Conservation (phyloP, 1,284 basidiomycete species). For the Ceratorhiza oryzae-sativae region DNA sequence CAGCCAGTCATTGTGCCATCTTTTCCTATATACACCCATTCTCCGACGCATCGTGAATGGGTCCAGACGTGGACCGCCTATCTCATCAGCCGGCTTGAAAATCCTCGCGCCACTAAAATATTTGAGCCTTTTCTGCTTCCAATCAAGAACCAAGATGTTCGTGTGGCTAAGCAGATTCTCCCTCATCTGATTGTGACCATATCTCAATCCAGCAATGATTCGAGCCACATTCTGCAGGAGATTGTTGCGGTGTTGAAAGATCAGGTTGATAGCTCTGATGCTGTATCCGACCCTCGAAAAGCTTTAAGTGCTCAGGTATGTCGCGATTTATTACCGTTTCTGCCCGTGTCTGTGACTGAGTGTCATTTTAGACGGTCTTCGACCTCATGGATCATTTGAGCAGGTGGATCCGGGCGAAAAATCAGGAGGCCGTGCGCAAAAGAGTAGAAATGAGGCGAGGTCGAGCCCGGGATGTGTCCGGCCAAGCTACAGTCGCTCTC, state of each 20-base stretch:
- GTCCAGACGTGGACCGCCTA: slow-evolving; percentile 88
- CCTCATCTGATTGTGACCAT: slow-evolving; percentile 93
- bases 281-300: slow-evolving; percentile 75
- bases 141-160: slow-evolving; percentile 87
- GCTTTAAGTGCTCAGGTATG: slow-evolving; percentile 85
- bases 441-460: slow-evolving; percentile 45
- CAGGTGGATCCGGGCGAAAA: slow-evolving; percentile 81
- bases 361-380: slow-evolving; percentile 77
- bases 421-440: slow-evolving; percentile 62
- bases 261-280: slow-evolving; percentile 72
- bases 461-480: slow-evolving; percentile 53
- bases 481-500: slow-evolving; percentile 51
- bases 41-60: slow-evolving; percentile 93
- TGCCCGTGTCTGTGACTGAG: neutral
- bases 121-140: slow-evolving; percentile 84
- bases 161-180: slow-evolving; percentile 87
- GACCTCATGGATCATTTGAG: slow-evolving; percentile 94
- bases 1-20: slow-evolving; percentile 53
- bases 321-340: neutral
- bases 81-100: slow-evolving; percentile 75
- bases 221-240: slow-evolving; percentile 75
- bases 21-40: slow-evolving; percentile 76
- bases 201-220: slow-evolving; percentile 70
- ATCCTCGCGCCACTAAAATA: slow-evolving; percentile 66
- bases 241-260: slow-evolving; percentile 86